Evolutionary conservation across 2,329 filamentous ascomycete species (phyloP).

Genomic region (Aspergillus novofumigatus): DNA sequence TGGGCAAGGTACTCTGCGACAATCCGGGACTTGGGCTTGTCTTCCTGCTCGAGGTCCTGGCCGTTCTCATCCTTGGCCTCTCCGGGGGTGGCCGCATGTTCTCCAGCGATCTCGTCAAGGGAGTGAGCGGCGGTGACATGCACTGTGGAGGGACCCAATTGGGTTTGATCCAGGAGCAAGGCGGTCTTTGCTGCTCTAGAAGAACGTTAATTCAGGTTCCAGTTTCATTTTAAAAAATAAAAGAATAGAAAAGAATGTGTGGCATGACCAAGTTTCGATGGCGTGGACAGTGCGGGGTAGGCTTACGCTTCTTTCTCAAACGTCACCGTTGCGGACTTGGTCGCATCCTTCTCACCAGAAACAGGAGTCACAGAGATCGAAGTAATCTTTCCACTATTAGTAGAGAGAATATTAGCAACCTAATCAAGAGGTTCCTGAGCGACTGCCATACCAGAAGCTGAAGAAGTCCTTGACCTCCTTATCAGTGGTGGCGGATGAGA

Average conservation of each 20-base stretch:
- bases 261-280: conserved; percentile 3
- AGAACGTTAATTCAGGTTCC: conserved; percentile 1
- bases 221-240: too few species aligned
- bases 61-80: conserved; percentile 50
- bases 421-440: not conserved
- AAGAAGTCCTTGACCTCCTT: conserved; percentile 96
- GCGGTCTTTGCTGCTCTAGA: conserved; percentile 81
- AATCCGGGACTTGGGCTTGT: conserved; percentile 93
- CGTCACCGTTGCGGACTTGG: conserved; percentile 82
- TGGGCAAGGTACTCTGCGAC: conserved; percentile 95
- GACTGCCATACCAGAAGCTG: conserved; percentile 88
- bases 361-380: conserved; percentile 69
- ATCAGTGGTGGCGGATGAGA: conserved; percentile 75
- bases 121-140: conserved; percentile 72
- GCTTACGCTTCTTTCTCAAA: conserved; percentile 86
- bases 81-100: conserved; percentile 55
- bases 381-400: conserved; percentile 78
- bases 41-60: conserved; percentile 82
- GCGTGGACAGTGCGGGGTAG: conserved; percentile 22
- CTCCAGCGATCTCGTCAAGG: conserved; percentile 59
- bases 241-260: too few species aligned
- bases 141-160: conserved; percentile 71
- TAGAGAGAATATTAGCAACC: not conserved
- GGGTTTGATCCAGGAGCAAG: conserved; percentile 92
- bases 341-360: conserved; percentile 52